Evolutionary conservation across 805 yeast genomes (phyloP).

Genomic region (Candida maesae): DNA sequence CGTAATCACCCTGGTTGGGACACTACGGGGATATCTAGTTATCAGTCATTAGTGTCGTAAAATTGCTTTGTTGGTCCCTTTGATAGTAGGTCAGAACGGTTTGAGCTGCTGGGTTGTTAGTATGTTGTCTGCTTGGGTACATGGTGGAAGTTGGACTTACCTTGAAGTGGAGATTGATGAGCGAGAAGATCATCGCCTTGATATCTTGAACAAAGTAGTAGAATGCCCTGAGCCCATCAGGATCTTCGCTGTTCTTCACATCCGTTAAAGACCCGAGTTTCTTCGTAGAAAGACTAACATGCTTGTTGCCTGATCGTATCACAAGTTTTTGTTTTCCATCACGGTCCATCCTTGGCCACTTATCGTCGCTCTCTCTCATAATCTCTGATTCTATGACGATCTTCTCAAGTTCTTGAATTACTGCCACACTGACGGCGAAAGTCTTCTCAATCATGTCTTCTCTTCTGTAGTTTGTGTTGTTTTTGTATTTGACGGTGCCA

Average conservation of each 20-base stretch:
- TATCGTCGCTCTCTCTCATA: constrained; percentile 34
- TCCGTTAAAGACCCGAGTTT: constrained; percentile 39
- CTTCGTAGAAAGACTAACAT: constrained; percentile 22
- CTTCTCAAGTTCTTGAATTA: constrained; percentile 32
- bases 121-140: background rate
- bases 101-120: background rate
- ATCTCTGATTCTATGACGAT: constrained; percentile 38
- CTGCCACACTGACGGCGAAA: constrained; percentile 31
- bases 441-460: constrained; percentile 39
- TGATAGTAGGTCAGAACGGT: background rate
- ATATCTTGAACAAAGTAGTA: constrained; percentile 41
- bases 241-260: constrained; percentile 37
- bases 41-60: background rate
- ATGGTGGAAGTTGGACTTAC: constrained; percentile 16
- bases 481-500: constrained; percentile 38
- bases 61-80: background rate
- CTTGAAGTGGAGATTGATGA: constrained; percentile 40
- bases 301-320: constrained; percentile 30
- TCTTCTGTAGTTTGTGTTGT: constrained; percentile 42
- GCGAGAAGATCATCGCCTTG: constrained; percentile 39
- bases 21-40: background rate
- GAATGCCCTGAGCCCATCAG: constrained; percentile 41
- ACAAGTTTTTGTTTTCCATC: constrained; percentile 42
- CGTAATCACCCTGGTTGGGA: background rate
- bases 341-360: constrained; percentile 38